Conservation (phyloP, 2,329 filamentous ascomycete genomes). For the Escovopsis sp. region DNA sequence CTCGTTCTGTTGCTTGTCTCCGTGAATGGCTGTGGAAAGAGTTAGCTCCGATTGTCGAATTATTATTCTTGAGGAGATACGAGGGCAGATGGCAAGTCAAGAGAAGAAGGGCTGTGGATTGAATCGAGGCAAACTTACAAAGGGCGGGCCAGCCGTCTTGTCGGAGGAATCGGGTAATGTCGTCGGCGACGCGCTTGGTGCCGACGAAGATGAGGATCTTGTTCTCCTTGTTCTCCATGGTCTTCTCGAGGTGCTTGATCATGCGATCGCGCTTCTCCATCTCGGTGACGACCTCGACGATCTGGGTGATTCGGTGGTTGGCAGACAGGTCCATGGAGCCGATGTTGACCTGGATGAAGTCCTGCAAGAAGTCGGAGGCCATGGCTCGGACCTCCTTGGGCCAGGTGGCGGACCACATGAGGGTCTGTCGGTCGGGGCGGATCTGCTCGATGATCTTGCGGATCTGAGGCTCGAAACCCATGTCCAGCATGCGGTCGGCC, state of each 20-base stretch:
- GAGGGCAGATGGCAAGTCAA: conserved; percentile 17
- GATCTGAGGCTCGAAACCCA: conserved; percentile 99
- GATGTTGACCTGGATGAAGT: conserved; percentile 98
- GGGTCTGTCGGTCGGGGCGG: conserved; percentile 93
- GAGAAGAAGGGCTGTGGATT: conserved; percentile 17
- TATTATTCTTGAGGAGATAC: too few relatives aligned
- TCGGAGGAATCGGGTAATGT: conserved; percentile 92
- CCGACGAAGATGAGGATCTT: conserved; percentile 93
- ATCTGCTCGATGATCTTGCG: conserved; percentile 98
- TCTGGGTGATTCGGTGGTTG: conserved; percentile 95
- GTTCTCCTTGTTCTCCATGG: conserved; percentile 93
- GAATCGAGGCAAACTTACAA: conserved; percentile 44
- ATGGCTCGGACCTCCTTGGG: conserved; percentile 94
- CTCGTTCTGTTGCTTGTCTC: conserved; percentile 98
- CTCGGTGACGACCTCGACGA: conserved; percentile 90
- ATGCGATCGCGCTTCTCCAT: conserved; percentile 96
- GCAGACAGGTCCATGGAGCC: conserved; percentile 90
- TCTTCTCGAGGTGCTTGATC: conserved; percentile 93
- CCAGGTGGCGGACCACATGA: conserved; percentile 99
- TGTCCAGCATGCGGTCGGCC: conserved; percentile 98
- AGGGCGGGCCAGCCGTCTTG: conserved; percentile 97
- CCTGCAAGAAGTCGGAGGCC: conserved; percentile 76
- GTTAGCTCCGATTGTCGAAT: too few relatives aligned
- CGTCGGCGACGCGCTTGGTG: conserved; percentile 90
- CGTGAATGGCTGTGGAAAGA: conserved; percentile 76